phyloP scores from a whole-genome alignment of 164 flowering plant genomes.

The Chimonanthus salicifolius region DNA sequence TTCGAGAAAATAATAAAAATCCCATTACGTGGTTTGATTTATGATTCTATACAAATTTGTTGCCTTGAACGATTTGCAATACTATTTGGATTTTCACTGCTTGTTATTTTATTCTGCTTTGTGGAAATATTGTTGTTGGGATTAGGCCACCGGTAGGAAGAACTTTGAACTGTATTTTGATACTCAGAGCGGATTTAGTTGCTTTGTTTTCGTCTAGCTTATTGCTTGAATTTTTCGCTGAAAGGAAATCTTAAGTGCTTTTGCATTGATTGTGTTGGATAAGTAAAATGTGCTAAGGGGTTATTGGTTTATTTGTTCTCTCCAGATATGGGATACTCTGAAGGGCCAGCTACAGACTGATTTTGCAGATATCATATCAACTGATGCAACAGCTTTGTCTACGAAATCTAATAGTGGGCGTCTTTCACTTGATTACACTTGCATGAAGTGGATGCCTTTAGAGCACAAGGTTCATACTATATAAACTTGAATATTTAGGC shows the following conservation, averaged over 20 bases:
- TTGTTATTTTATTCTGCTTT: too few relatives aligned
- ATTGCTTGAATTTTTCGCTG: not conserved
- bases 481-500: not conserved
- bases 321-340: conserved; percentile 86
- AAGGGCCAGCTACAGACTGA: conserved; percentile 86
- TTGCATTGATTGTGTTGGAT: not conserved
- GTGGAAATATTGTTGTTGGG: not conserved
- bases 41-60: too few relatives aligned
- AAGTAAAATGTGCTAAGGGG: not conserved
- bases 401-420: conserved; percentile 56
- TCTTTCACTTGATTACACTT: conserved; percentile 83
- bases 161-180: not conserved
- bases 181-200: not conserved
- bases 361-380: conserved; percentile 56
- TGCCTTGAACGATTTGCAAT: too few relatives aligned
- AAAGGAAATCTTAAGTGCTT: not conserved
- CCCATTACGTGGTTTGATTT: too few relatives aligned
- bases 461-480: conserved; percentile 48
- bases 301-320: not conserved
- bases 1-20: too few relatives aligned
- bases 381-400: conserved; percentile 32
- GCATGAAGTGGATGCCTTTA: conserved; percentile 80
- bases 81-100: not conserved
- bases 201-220: not conserved
- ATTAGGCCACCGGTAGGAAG: not conserved